phyloP scores from a whole-genome alignment of 192 early-diverging fungal species.

The Diversispora eburnea region DNA sequence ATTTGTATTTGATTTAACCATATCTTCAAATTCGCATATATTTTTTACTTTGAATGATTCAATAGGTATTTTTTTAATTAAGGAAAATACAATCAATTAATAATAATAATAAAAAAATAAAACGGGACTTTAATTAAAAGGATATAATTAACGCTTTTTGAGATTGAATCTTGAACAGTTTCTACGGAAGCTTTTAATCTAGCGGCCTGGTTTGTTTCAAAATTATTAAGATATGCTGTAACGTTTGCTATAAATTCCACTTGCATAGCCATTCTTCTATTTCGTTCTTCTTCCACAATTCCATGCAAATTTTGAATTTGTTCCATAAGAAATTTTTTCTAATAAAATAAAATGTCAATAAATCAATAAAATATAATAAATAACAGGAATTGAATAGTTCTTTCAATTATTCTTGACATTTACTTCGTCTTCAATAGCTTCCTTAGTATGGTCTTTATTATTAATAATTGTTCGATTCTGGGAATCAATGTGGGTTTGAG shows the following conservation, averaged over 20 bases:
- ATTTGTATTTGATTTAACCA: neutral
- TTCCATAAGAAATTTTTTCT: neutral
- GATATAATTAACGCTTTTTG: neutral
- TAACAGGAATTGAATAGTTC: neutral
- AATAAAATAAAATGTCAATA: neutral
- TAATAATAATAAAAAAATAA: neutral
- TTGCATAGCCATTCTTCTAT: neutral
- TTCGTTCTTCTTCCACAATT: neutral
- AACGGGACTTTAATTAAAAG: neutral
- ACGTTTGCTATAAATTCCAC: neutral
- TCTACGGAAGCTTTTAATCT: neutral
- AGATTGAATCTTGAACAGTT: neutral
- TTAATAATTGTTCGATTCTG: neutral
- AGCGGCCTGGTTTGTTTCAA: neutral
- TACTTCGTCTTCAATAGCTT: neutral
- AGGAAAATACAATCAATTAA: neutral
- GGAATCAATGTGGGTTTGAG: slow-evolving; percentile 2
- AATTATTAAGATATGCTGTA: neutral
- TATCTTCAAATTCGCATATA: neutral
- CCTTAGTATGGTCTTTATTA: neutral
- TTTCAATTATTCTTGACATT: neutral
- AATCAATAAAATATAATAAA: neutral
- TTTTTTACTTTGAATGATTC: neutral
- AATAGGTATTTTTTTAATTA: slow-evolving; percentile 6
- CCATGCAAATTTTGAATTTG: neutral